phyloP scores from a whole-genome alignment of 257 asterid genomes.

The Ocimum tenuiflorum region DNA sequence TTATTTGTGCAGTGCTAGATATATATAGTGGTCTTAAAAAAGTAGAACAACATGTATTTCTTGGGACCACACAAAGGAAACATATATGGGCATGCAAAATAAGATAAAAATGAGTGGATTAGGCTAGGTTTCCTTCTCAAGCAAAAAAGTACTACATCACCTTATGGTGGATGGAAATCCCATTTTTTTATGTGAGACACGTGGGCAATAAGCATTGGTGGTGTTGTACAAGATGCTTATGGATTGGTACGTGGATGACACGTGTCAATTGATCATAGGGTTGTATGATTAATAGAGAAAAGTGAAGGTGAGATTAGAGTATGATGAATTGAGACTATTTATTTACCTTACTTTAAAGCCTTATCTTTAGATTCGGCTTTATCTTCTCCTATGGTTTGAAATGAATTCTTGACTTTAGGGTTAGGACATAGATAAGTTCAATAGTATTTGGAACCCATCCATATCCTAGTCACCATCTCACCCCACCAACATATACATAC shows the following conservation, averaged over 20 bases:
- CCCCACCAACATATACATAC: too few species aligned
- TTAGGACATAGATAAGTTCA: slow-evolving; percentile 34
- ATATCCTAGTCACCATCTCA: slow-evolving; percentile 37
- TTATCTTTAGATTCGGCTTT: slow-evolving; percentile 57
- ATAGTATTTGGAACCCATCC: slow-evolving; percentile 23
- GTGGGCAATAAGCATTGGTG: slow-evolving; percentile 14
- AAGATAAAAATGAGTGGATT: slow-evolving; percentile 27
- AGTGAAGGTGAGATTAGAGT: not conserved
- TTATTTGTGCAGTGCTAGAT: not conserved
- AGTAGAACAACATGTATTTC: slow-evolving; percentile 4
- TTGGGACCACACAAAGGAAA: slow-evolving; percentile 15
- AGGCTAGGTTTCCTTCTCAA: slow-evolving; percentile 28
- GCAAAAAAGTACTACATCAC: slow-evolving; percentile 1
- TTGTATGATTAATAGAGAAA: slow-evolving; percentile 3
- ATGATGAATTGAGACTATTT: slow-evolving; percentile 17
- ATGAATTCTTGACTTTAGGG: slow-evolving; percentile 36
- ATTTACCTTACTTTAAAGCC: slow-evolving; percentile 26
- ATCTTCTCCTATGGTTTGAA: slow-evolving; percentile 47
- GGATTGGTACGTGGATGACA: not conserved
- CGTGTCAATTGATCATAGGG: slow-evolving; percentile 11
- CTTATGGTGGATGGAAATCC: slow-evolving; percentile 9
- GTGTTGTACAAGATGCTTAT: not conserved
- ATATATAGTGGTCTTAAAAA: not conserved
- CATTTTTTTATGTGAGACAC: slow-evolving; percentile 17
- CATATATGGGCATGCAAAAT: slow-evolving; percentile 22